Conservation (phyloP, 805 yeast genomes). For the Debaryomyces tyrocola region DNA sequence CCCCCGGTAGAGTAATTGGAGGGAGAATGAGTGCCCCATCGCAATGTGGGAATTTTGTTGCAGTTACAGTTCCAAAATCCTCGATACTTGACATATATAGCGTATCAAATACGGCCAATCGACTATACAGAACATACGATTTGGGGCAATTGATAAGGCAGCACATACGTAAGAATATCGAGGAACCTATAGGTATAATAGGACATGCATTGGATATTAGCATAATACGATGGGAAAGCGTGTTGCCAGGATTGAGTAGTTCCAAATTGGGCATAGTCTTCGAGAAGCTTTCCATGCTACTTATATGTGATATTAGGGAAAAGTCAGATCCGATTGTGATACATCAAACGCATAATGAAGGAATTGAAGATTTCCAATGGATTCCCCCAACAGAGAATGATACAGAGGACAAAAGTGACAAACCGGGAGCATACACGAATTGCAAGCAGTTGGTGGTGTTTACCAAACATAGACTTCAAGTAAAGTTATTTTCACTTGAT, state of each 20-base stretch:
- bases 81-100: not conserved
- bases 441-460: slow-evolving; percentile 33
- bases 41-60: slow-evolving; percentile 20
- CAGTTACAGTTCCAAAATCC: slow-evolving; percentile 5
- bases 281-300: slow-evolving; percentile 15
- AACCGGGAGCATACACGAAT: slow-evolving; percentile 32
- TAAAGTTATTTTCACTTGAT: slow-evolving; percentile 37
- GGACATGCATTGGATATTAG: not conserved
- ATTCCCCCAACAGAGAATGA: slow-evolving; percentile 20
- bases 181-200: not conserved
- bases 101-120: not conserved
- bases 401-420: slow-evolving; percentile 1
- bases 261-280: slow-evolving; percentile 33
- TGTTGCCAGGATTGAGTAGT: slow-evolving; percentile 6
- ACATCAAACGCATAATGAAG: slow-evolving; percentile 25
- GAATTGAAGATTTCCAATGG: slow-evolving; percentile 35
- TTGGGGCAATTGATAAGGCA: slow-evolving; percentile 1
- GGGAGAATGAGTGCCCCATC: slow-evolving; percentile 11
- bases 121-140: slow-evolving; percentile 8
- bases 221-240: slow-evolving; percentile 23
- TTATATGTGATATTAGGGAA: slow-evolving; percentile 23
- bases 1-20: not conserved
- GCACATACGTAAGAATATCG: not conserved
- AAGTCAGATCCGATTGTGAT: slow-evolving; percentile 28
- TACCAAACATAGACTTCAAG: slow-evolving; percentile 23